Conservation (phyloP, 2,329 filamentous ascomycete species). For the Penicillium sp. region DNA sequence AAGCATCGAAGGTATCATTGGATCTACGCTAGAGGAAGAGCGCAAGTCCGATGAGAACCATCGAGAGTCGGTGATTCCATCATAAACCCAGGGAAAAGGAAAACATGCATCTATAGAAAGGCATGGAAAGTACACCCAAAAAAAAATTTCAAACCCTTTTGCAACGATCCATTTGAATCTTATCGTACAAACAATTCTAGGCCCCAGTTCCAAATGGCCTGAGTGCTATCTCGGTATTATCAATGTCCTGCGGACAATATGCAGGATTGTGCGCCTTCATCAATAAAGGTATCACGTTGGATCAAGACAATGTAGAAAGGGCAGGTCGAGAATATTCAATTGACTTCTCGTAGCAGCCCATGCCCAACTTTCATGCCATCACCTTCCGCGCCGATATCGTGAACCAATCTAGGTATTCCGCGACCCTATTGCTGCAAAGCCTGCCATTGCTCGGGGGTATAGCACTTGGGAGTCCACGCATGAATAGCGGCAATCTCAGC, state of each 20-base stretch:
- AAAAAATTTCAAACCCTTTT: background rate
- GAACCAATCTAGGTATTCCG: background rate
- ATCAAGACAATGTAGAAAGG: background rate
- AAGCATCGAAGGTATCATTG: constrained; percentile 30
- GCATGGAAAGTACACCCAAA: background rate
- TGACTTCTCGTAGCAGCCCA: background rate
- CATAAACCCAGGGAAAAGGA: background rate
- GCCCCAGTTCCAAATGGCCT: background rate
- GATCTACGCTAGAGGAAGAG: constrained; percentile 13
- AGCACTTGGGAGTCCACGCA: constrained; percentile 92
- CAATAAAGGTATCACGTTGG: background rate
- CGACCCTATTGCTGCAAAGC: constrained; percentile 53
- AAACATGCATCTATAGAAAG: background rate
- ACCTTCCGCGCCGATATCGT: background rate
- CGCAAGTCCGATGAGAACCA: background rate
- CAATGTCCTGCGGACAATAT: background rate
- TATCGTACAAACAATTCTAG: constrained; percentile 16
- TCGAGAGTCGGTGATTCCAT: background rate
- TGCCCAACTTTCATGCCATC: background rate
- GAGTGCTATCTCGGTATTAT: background rate
- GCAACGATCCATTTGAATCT: background rate
- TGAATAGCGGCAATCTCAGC: constrained; percentile 87
- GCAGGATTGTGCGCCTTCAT: background rate
- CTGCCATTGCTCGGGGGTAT: constrained; percentile 87
- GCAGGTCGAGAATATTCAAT: background rate